These are phyloP conservation scores for Stylonectria norvegica DNA, from an alignment of 2,329 filamentous ascomycete species.

Conservation along the genomic window DNA sequence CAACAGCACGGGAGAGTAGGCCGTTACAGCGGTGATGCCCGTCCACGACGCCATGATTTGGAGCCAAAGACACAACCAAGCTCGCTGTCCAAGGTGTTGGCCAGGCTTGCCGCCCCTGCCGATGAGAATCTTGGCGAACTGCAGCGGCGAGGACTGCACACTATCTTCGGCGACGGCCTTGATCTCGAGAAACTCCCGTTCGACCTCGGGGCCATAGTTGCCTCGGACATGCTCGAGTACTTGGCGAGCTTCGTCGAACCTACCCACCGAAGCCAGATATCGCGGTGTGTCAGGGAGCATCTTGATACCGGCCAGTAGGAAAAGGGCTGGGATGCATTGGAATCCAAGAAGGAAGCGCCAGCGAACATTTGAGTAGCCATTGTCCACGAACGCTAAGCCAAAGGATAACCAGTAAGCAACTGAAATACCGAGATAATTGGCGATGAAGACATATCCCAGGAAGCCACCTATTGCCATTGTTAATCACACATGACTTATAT, in stretches of 20 bases:
- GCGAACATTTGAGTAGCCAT: conserved; percentile 29
- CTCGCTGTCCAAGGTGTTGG: conserved; percentile 38
- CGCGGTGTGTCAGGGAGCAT: conserved; percentile 46
- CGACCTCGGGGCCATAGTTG: not conserved
- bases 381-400: conserved; percentile 22
- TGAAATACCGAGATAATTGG: conserved; percentile 50
- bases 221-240: not conserved
- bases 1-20: not conserved
- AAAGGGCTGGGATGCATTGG: conserved; percentile 15
- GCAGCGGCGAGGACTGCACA: not conserved
- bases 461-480: conserved; percentile 18
- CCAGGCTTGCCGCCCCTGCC: not conserved
- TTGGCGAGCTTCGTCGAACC: not conserved
- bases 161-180: not conserved
- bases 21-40: not conserved
- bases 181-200: not conserved
- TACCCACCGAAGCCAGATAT: conserved; percentile 19
- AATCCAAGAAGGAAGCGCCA: conserved; percentile 20
- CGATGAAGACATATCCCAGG: conserved; percentile 48
- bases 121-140: not conserved
- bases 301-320: conserved; percentile 37
- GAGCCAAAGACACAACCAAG: conserved; percentile 38
- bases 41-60: conserved; percentile 44
- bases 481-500: not conserved
- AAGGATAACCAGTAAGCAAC: conserved; percentile 40